Percentiles rank a stretch among this genome's conserved stretches.
Conservation (phyloP, 169 alveolate genomes). For the Plasmodium relictum region DNA sequence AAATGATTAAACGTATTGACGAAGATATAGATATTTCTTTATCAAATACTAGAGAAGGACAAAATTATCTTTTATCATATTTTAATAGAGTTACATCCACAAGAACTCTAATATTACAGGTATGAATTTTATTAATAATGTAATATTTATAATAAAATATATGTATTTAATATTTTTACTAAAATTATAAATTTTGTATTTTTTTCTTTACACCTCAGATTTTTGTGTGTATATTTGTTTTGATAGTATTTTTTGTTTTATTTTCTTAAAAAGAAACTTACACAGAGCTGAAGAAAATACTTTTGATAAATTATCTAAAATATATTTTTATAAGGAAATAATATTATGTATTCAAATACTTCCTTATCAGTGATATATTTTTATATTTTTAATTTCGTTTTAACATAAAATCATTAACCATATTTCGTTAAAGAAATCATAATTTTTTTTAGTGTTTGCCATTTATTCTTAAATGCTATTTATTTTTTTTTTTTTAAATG, state of each 20-base stretch:
- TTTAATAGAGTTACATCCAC: constrained; percentile 40
- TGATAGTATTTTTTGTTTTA: constrained; percentile 62
- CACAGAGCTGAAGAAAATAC: too few relatives aligned
- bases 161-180: background rate
- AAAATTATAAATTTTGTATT: background rate
- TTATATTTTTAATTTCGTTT: too few relatives aligned
- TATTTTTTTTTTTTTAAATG: too few relatives aligned
- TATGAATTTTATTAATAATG: background rate
- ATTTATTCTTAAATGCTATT: too few relatives aligned
- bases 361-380: too few relatives aligned
- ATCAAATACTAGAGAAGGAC: constrained; percentile 81
- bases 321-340: too few relatives aligned
- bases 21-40: constrained; percentile 84
- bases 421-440: too few relatives aligned
- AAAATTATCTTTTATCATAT: constrained; percentile 29
- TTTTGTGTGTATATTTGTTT: constrained; percentile 46
- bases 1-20: constrained; percentile 86
- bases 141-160: background rate
- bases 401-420: too few relatives aligned
- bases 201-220: constrained; percentile 9
- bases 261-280: constrained; percentile 9
- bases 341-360: too few relatives aligned
- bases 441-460: too few relatives aligned
- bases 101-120: constrained; percentile 58
- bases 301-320: too few relatives aligned